Percentiles rank a stretch among this genome's conserved stretches.
phyloP scores from a whole-genome alignment of 2,329 filamentous ascomycete genomes.

The Neofusicoccum parvum region DNA sequence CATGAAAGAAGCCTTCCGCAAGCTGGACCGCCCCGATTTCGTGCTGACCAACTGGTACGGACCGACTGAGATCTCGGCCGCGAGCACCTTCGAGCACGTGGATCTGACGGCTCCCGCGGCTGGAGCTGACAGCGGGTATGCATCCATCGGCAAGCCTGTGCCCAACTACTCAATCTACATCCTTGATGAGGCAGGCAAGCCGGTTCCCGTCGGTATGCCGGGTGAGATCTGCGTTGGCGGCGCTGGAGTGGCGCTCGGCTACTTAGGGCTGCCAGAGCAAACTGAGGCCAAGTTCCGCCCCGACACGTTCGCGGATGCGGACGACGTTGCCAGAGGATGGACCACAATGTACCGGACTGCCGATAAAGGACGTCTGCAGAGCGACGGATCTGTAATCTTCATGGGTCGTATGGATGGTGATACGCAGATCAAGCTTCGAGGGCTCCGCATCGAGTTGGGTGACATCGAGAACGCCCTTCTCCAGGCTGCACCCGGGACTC shows the following conservation, averaged over 20 bases:
- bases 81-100: neutral
- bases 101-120: constrained; percentile 26
- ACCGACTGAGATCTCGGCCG: constrained; percentile 23
- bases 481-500: constrained; percentile 25
- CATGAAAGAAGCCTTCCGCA: constrained; percentile 16
- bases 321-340: constrained; percentile 23
- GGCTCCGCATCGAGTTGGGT: constrained; percentile 42
- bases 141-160: constrained; percentile 33
- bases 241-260: constrained; percentile 39
- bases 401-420: constrained; percentile 26
- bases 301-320: neutral
- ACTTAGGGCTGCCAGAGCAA: constrained; percentile 32
- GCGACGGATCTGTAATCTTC: constrained; percentile 40
- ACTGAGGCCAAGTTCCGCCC: constrained; percentile 25
- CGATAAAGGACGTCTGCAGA: constrained; percentile 40
- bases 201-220: constrained; percentile 43
- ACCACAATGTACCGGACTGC: constrained; percentile 42
- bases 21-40: too few species aligned
- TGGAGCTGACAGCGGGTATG: constrained; percentile 24
- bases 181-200: constrained; percentile 41
- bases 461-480: constrained; percentile 43
- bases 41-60: constrained; percentile 13
- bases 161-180: constrained; percentile 45
- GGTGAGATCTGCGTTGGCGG: constrained; percentile 51
- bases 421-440: constrained; percentile 35